These are phyloP conservation scores for Candida pini DNA, from an alignment of 805 yeast species.

Conservation along the genomic window DNA sequence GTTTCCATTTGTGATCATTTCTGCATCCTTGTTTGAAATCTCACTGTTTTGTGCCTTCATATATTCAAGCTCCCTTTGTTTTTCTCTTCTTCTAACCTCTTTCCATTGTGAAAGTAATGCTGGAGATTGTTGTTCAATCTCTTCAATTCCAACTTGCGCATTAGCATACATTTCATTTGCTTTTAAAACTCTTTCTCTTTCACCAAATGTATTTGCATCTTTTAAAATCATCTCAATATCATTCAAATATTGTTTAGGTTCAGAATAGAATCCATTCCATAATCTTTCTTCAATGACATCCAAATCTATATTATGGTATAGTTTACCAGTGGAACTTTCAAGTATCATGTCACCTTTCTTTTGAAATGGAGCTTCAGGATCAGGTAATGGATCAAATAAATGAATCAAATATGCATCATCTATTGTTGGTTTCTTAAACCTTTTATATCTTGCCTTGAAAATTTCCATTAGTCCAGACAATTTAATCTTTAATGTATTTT, in stretches of 20 bases:
- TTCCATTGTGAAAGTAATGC: constrained; percentile 73
- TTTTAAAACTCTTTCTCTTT: constrained; percentile 71
- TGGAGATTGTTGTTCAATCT: constrained; percentile 57
- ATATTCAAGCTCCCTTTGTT: constrained; percentile 41
- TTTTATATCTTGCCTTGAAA: constrained; percentile 78
- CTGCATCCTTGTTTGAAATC: constrained; percentile 6
- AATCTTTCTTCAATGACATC: constrained; percentile 91
- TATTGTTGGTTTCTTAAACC: constrained; percentile 85
- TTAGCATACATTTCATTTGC: constrained; percentile 96
- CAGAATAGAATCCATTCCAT: constrained; percentile 95
- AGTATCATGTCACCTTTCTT: constrained; percentile 69
- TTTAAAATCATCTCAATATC: constrained; percentile 80
- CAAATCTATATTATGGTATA: constrained; percentile 81
- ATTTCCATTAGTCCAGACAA: constrained; percentile 85
- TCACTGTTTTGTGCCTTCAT: constrained; percentile 20
- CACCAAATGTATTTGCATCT: constrained; percentile 71
- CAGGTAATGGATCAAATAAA: constrained; percentile 60
- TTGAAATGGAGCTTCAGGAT: constrained; percentile 35
- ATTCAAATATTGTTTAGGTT: constrained; percentile 81
- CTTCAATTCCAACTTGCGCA: constrained; percentile 94
- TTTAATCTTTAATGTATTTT: constrained; percentile 79
- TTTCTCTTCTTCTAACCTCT: constrained; percentile 63
- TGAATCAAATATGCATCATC: constrained; percentile 73
- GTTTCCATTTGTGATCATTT: not conserved
- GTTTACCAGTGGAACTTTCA: constrained; percentile 71